Conservation (phyloP, 148 eudicot genomes). For the Mesembryanthemum crystallinum region DNA sequence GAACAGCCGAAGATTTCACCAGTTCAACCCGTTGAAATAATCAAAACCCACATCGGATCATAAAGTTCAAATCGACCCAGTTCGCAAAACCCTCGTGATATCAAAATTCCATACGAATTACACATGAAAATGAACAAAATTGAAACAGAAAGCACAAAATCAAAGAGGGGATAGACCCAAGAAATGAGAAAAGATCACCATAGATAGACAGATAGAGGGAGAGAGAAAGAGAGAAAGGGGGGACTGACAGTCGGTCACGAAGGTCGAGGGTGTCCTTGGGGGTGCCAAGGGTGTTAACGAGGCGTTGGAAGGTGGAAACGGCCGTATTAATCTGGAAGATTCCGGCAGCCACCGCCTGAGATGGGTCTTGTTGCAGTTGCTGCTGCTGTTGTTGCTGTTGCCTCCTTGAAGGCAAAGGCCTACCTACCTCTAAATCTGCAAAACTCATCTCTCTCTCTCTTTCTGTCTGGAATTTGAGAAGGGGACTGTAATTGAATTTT, state of each 20-base stretch:
- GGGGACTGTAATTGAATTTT: too few species aligned
- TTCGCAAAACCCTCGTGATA: too few species aligned
- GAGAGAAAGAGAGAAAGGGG: neutral
- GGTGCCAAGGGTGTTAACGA: constrained; percentile 56
- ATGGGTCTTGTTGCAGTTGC: constrained; percentile 33
- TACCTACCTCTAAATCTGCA: constrained; percentile 48
- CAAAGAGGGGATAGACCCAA: too few species aligned
- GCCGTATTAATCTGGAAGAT: constrained; percentile 62
- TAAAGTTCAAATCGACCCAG: neutral
- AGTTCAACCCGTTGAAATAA: too few species aligned
- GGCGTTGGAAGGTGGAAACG: constrained; percentile 47
- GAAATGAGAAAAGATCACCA: neutral
- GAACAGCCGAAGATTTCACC: too few species aligned
- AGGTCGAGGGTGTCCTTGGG: constrained; percentile 60
- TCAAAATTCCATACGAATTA: neutral
- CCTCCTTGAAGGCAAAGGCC: constrained; percentile 11
- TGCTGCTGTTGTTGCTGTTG: neutral
- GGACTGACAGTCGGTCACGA: constrained; percentile 50
- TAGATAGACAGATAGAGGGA: neutral
- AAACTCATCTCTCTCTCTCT: constrained; percentile 41
- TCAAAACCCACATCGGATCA: too few species aligned
- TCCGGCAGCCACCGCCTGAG: constrained; percentile 50
- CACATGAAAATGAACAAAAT: too few species aligned
- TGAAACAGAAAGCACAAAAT: neutral
- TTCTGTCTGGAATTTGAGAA: neutral